phyloP scores from a whole-genome alignment of 2,329 filamentous ascomycete species.

The Aspergillus awamori region DNA sequence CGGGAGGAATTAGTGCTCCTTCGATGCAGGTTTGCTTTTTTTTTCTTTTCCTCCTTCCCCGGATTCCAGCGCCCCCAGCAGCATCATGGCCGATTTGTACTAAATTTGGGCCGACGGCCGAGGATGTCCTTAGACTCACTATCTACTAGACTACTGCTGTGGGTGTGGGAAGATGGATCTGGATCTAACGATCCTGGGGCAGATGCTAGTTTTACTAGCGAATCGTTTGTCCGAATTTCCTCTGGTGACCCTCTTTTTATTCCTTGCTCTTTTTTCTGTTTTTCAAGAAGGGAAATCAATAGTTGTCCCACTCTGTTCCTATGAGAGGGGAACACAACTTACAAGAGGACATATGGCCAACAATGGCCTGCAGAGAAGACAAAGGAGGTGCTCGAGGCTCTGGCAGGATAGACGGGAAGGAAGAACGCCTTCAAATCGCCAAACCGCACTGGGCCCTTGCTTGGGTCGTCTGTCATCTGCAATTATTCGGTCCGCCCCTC shows the following conservation, averaged over 20 bases:
- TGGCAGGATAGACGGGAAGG: neutral
- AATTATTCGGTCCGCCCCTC: conserved; percentile 1
- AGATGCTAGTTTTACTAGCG: neutral
- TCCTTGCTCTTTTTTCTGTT: neutral
- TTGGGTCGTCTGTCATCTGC: neutral
- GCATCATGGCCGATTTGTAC: neutral
- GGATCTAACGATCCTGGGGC: conserved; percentile 16
- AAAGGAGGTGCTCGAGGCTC: neutral
- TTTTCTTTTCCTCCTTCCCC: neutral
- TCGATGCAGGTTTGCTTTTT: neutral
- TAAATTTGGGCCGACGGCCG: neutral
- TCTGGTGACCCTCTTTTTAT: neutral
- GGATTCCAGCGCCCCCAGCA: neutral
- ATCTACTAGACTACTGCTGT: neutral
- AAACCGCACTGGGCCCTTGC: neutral
- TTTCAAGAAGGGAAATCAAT: neutral
- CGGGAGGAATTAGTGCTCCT: neutral
- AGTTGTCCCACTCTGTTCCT: neutral
- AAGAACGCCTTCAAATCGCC: neutral
- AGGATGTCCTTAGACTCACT: neutral
- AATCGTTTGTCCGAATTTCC: neutral
- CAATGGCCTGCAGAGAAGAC: neutral
- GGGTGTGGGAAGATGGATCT: conserved; percentile 12
- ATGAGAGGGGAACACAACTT: neutral
- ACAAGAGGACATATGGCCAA: neutral